phyloP scores from a whole-genome alignment of 108 stramenopile genomes.

The Skeletonema tropicum region DNA sequence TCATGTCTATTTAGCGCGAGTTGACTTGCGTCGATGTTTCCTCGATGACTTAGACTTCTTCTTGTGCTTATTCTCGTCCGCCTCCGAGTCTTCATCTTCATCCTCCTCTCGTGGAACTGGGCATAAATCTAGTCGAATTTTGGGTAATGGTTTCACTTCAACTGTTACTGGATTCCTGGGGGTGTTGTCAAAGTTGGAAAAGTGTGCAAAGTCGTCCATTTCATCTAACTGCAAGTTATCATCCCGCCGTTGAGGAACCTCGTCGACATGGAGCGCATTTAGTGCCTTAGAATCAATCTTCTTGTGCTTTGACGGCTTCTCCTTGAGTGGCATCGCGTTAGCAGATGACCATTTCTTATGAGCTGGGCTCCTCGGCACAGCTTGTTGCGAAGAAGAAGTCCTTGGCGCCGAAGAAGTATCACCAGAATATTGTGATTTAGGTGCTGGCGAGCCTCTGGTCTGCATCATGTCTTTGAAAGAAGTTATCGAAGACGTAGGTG shows the following conservation, averaged over 20 bases:
- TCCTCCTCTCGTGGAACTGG: constrained; percentile 89
- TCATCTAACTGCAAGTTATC: background rate
- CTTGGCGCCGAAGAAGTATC: background rate
- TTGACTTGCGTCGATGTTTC: constrained; percentile 29
- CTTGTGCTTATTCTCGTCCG: constrained; percentile 26
- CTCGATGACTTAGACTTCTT: constrained; percentile 47
- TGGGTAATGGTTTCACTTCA: constrained; percentile 88
- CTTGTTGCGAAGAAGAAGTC: background rate
- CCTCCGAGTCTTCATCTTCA: constrained; percentile 62
- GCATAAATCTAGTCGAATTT: constrained; percentile 83
- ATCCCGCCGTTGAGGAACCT: constrained; percentile 5
- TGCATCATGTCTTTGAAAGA: constrained; percentile 46
- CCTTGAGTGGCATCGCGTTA: constrained; percentile 14
- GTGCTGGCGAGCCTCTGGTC: constrained; percentile 6
- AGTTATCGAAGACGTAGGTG: constrained; percentile 31
- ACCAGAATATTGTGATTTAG: background rate
- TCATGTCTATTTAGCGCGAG: background rate
- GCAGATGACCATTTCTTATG: constrained; percentile 3
- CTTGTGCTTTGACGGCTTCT: constrained; percentile 24
- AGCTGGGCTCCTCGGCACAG: background rate
- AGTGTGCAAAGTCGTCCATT: constrained; percentile 32
- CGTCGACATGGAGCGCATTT: background rate
- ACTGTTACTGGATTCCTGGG: constrained; percentile 68
- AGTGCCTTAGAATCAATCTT: constrained; percentile 35
- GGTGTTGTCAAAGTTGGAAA: constrained; percentile 17